Base-by-base conservation (phyloP, 176 grass and related monocot species). In the Avena sativa region DNA sequence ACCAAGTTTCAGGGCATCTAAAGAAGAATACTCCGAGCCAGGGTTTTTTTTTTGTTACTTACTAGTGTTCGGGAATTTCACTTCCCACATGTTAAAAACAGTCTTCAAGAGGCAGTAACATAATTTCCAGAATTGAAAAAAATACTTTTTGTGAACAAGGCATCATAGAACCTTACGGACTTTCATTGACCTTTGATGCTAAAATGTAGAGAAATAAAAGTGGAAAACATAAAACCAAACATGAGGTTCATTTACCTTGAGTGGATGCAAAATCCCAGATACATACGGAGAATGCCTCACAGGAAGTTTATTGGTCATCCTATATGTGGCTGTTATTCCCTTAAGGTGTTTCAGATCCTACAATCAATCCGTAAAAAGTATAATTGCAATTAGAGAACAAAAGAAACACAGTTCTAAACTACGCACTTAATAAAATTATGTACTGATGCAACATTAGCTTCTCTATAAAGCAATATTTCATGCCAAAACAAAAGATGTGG, bases 301-400 rank as follows among this genome's bases (percentile, higher is more conserved):
- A 59, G 97, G 91, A 96, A 99, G 97, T 66, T 99, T 96, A 82
- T 89, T 99, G 12, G 92, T 94, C 97, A 99, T 93, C 83, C 97
- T 96, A 89, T 99, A 99, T 71, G 92, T 96, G 5, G 97, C 94
- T 81, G 92, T 92, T 79, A 99, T 96, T 91, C 94, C 97, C 91
- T 91, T 99, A 63, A 99, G 79, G 80, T 99, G 97, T 74, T 89
- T 96, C 76, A 99, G 83, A 79, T 96, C 97, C 97, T 99, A 82
- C 71, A 86, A 86, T 79, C 20, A 69, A 62, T 43, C 36, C 4
- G 44, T 28, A 81, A 85, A 48, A 74, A 55, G 78, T 15, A 36
- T n/a, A 72, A 53, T 71, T 82, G 5, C 46, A 56, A 53, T 73
- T 1, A 90, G 19, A 80, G 4, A 81, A 91, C 50, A 51, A 44